Conservation (phyloP, 2,329 filamentous ascomycete species). For the Capronia epimyces region DNA sequence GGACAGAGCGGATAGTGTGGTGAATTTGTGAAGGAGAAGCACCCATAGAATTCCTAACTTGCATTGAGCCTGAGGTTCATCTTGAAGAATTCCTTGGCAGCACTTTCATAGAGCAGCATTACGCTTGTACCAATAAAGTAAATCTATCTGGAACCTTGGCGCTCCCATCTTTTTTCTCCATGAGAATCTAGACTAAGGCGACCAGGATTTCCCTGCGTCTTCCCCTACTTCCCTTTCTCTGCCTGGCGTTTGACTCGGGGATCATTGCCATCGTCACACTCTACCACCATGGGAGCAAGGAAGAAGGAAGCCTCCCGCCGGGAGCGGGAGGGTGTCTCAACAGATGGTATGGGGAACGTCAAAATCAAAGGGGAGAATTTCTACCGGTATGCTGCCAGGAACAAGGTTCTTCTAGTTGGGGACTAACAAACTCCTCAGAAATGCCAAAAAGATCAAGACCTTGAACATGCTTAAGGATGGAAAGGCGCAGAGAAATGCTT, state of each 20-base stretch:
- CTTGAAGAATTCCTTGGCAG: too few species aligned
- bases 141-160: neutral
- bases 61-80: too few species aligned
- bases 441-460: conserved; percentile 80
- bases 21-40: too few species aligned
- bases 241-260: neutral
- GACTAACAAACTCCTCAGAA: conserved; percentile 34
- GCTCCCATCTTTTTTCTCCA: neutral
- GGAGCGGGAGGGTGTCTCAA: conserved; percentile 75
- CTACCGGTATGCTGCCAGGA: conserved; percentile 63
- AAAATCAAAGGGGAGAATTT: conserved; percentile 97
- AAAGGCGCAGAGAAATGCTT: conserved; percentile 72
- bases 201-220: neutral
- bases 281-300: conserved; percentile 66
- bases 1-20: too few species aligned
- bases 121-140: neutral
- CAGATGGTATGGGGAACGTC: conserved; percentile 86
- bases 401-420: conserved; percentile 11
- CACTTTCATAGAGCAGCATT: neutral
- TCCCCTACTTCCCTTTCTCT: neutral
- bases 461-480: conserved; percentile 89
- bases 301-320: conserved; percentile 88
- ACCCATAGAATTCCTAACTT: too few species aligned
- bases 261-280: neutral
- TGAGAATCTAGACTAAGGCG: neutral